phyloP scores from a whole-genome alignment of 2,329 filamentous ascomycete genomes.

The Raffaelea deltoideospora region DNA sequence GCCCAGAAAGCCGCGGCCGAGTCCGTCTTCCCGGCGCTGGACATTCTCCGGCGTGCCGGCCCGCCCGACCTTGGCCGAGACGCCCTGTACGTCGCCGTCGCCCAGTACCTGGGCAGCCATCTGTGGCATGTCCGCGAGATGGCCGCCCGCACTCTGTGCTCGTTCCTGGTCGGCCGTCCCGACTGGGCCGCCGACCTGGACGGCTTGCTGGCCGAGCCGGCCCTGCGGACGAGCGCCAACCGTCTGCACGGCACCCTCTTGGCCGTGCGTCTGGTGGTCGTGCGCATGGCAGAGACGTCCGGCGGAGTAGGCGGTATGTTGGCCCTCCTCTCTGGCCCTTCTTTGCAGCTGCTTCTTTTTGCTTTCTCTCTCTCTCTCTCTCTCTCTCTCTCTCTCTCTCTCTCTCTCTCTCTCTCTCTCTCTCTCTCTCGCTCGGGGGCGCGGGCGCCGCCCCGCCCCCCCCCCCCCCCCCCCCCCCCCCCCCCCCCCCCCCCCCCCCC shows the following conservation, averaged over 20 bases:
- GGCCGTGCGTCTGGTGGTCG: conserved; percentile 39
- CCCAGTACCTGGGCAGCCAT: conserved; percentile 48
- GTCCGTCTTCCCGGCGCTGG: conserved; percentile 69
- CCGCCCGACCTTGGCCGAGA: conserved; percentile 42
- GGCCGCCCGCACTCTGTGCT: conserved; percentile 57
- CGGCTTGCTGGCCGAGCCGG: conserved; percentile 18
- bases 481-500: conserved; percentile 3
- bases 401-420: too few relatives aligned
- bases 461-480: conserved; percentile 1
- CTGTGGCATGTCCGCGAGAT: conserved; percentile 76
- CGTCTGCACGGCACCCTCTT: conserved; percentile 43
- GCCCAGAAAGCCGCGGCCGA: conserved; percentile 33
- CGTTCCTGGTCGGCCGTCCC: conserved; percentile 39
- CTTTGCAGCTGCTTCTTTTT: not conserved
- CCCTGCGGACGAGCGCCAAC: conserved; percentile 25
- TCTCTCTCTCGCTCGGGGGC: too few relatives aligned
- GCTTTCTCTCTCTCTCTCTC: too few relatives aligned
- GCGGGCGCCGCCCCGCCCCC: too few relatives aligned
- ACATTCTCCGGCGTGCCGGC: conserved; percentile 59
- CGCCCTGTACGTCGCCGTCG: conserved; percentile 42
- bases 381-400: too few relatives aligned
- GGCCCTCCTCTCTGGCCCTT: too few relatives aligned
- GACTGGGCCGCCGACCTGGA: conserved; percentile 30
- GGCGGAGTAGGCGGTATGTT: conserved; percentile 23
- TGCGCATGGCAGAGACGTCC: conserved; percentile 27